Conservation (phyloP, 2,329 filamentous ascomycete genomes). For the Penicillium sp. region DNA sequence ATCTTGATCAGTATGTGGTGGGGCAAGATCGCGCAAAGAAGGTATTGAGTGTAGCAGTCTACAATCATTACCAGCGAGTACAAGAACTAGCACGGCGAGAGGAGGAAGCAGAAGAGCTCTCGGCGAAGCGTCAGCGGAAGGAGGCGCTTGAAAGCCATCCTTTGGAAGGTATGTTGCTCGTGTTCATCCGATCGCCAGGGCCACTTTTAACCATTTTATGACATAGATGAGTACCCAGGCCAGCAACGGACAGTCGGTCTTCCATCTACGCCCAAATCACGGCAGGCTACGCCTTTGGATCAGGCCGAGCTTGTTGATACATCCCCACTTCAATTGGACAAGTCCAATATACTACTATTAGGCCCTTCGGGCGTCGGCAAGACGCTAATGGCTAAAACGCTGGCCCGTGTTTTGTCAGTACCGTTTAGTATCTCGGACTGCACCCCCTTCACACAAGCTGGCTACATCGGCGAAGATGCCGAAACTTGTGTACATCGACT, state of each 20-base stretch:
- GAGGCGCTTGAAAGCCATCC: slow-evolving; percentile 71
- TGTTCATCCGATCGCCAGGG: neutral
- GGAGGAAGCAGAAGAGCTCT: slow-evolving; percentile 72
- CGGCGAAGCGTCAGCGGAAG: slow-evolving; percentile 68
- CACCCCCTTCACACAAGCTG: slow-evolving; percentile 92
- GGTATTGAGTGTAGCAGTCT: slow-evolving; percentile 86
- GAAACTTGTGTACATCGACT: slow-evolving; percentile 91
- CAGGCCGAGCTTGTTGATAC: slow-evolving; percentile 52
- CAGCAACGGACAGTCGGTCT: slow-evolving; percentile 55
- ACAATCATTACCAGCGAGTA: slow-evolving; percentile 93
- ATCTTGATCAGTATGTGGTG: slow-evolving; percentile 93
- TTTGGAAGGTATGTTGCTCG: slow-evolving; percentile 65
- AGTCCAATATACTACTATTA: slow-evolving; percentile 88
- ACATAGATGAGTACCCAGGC: slow-evolving; percentile 61
- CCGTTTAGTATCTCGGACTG: slow-evolving; percentile 96
- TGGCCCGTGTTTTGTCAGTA: slow-evolving; percentile 89
- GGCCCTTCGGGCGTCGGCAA: slow-evolving; percentile 95
- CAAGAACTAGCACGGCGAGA: slow-evolving; percentile 72
- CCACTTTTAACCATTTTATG: neutral
- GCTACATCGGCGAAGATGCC: slow-evolving; percentile 97
- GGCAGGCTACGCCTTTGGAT: slow-evolving; percentile 24
- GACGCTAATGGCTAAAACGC: slow-evolving; percentile 85
- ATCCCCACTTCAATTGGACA: slow-evolving; percentile 75
- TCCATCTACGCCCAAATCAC: slow-evolving; percentile 29
- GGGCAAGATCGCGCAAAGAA: slow-evolving; percentile 92